A percentile compares a stretch with the other conserved stretches of the same genome.
phyloP scores from a whole-genome alignment of 1,284 basidiomycete species.

The Caloboletus firmus region DNA sequence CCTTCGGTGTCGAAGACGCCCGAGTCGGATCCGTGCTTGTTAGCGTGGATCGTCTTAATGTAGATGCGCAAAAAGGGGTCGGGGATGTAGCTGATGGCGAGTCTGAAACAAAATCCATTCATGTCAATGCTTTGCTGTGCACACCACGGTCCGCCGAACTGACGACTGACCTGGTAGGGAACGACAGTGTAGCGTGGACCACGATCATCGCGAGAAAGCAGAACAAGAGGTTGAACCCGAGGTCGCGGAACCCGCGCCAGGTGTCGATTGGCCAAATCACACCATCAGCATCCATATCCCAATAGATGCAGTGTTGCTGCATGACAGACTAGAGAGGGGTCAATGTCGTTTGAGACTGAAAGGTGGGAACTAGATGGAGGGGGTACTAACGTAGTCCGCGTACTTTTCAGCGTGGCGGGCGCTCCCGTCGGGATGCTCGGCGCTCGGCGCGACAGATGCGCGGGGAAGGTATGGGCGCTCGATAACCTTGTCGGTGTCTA shows the following conservation, averaged over 20 bases:
- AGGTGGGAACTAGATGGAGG: background rate
- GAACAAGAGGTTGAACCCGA: conserved; percentile 45
- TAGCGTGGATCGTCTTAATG: conserved; percentile 41
- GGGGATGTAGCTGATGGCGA: conserved; percentile 26
- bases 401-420: conserved; percentile 20
- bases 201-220: conserved; percentile 38
- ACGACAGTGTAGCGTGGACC: conserved; percentile 42
- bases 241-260: conserved; percentile 41
- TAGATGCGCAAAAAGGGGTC: conserved; percentile 48
- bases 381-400: conserved; percentile 20
- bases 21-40: conserved; percentile 50
- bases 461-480: conserved; percentile 32
- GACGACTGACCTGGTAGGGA: conserved; percentile 37
- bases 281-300: conserved; percentile 44
- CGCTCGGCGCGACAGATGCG: conserved; percentile 29
- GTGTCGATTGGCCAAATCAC: conserved; percentile 50
- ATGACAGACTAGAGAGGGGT: conserved; percentile 30
- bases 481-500: conserved; percentile 27
- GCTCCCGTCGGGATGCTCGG: conserved; percentile 24
- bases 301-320: conserved; percentile 47
- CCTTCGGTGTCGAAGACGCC: conserved; percentile 47
- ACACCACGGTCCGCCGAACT: conserved; percentile 9
- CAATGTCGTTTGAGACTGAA: background rate
- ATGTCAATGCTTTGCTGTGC: background rate
- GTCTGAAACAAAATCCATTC: conserved; percentile 10